phyloP scores from a whole-genome alignment of 2,329 filamentous ascomycete genomes.

The Tolypocladium album region DNA sequence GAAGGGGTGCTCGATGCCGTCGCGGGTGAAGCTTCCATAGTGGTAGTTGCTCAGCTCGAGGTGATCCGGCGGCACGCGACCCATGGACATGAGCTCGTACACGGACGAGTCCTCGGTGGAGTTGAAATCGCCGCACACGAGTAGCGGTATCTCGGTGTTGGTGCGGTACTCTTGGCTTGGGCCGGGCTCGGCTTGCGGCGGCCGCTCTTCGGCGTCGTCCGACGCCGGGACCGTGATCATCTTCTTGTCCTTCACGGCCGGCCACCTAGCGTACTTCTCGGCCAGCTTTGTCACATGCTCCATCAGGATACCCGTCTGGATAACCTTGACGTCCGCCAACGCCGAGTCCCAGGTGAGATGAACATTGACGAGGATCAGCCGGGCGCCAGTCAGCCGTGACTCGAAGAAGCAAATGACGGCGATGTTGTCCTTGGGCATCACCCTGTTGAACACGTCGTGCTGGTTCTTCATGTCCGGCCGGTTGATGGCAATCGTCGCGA shows the following conservation, averaged over 20 bases:
- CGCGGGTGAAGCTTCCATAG: conserved; percentile 86
- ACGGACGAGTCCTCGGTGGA: conserved; percentile 79
- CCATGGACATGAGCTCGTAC: conserved; percentile 78
- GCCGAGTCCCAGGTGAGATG: conserved; percentile 93
- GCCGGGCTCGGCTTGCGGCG: conserved; percentile 53
- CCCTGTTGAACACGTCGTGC: conserved; percentile 94
- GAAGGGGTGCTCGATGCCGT: conserved; percentile 92
- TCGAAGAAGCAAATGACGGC: conserved; percentile 87
- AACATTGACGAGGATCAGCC: conserved; percentile 85
- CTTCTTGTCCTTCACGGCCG: conserved; percentile 73
- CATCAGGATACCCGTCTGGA: conserved; percentile 92
- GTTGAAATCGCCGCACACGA: conserved; percentile 96
- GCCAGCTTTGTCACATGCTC: conserved; percentile 80
- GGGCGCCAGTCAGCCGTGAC: conserved; percentile 79
- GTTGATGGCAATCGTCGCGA: conserved; percentile 84
- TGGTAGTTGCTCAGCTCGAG: conserved; percentile 68
- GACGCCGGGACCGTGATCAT: conserved; percentile 33
- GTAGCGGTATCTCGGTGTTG: conserved; percentile 77
- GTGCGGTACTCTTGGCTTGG: conserved; percentile 81
- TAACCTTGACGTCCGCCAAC: conserved; percentile 87
- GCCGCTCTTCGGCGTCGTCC: conserved; percentile 33
- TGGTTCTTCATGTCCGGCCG: conserved; percentile 94
- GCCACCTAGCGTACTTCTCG: conserved; percentile 72
- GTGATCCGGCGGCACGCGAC: conserved; percentile 68
- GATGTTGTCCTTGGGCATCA: conserved; percentile 98